Evolutionary conservation across 2,329 filamentous ascomycete species (phyloP).

Genomic region (Lizonia empirigonia): DNA sequence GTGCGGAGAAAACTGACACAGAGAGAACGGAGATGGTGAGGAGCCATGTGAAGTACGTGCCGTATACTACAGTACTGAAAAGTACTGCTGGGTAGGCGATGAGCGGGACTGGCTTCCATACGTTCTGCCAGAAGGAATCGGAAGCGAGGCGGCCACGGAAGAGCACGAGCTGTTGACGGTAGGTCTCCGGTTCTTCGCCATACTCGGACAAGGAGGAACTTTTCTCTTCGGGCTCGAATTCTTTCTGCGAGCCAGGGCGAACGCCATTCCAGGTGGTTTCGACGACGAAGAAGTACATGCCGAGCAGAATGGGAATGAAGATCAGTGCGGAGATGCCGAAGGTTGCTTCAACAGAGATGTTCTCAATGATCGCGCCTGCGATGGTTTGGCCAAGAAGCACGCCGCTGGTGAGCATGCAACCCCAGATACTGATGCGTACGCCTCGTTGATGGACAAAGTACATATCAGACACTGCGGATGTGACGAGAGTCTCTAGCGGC

Average conservation of each 20-base stretch:
- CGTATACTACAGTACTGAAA: constrained; percentile 81
- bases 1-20: constrained; percentile 82
- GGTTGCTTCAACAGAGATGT: constrained; percentile 50
- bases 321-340: constrained; percentile 53
- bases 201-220: constrained; percentile 26
- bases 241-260: constrained; percentile 24
- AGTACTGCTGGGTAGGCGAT: constrained; percentile 84
- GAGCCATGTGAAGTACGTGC: constrained; percentile 90
- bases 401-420: constrained; percentile 43
- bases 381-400: constrained; percentile 54
- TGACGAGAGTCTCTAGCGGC: constrained; percentile 88
- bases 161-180: constrained; percentile 31
- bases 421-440: constrained; percentile 78
- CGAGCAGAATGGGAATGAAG: constrained; percentile 49
- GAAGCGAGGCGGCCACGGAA: constrained; percentile 38
- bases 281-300: constrained; percentile 54
- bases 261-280: constrained; percentile 50
- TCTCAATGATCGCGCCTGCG: constrained; percentile 50
- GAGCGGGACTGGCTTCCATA: constrained; percentile 70
- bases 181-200: constrained; percentile 30
- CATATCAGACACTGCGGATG: constrained; percentile 85
- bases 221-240: constrained; percentile 32
- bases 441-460: constrained; percentile 89
- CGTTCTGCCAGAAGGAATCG: constrained; percentile 44
- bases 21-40: constrained; percentile 86